Evolutionary conservation across 441 rosid species (phyloP).

Genomic region (Croton laevigatus): DNA sequence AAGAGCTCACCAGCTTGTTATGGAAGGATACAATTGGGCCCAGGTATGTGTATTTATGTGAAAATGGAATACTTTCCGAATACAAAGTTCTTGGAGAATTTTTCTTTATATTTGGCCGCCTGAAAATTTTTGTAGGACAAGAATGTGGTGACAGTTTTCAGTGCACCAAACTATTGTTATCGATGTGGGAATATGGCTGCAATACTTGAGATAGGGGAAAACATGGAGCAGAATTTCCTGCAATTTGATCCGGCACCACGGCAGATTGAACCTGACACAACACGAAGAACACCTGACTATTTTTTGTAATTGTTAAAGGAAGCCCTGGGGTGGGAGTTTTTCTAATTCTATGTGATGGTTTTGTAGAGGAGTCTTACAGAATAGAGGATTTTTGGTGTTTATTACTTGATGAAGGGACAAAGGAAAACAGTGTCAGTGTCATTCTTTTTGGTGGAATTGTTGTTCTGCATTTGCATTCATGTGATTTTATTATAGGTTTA

Average conservation of each 20-base stretch:
- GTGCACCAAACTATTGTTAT: constrained; percentile 98
- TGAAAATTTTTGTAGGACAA: constrained; percentile 54
- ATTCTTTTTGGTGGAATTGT: constrained; percentile 36
- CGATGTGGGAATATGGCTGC: constrained; percentile 99
- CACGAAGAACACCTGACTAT: constrained; percentile 97
- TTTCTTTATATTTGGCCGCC: background rate
- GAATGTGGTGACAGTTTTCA: constrained; percentile 95
- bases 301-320: constrained; percentile 61
- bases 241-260: constrained; percentile 99
- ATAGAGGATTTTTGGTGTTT: constrained; percentile 27
- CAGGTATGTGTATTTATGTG: constrained; percentile 39
- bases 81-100: background rate
- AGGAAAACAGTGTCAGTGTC: constrained; percentile 26
- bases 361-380: constrained; percentile 43
- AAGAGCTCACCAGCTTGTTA: constrained; percentile 69
- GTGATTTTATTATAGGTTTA: constrained; percentile 31
- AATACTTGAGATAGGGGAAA: constrained; percentile 94
- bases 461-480: constrained; percentile 24
- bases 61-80: background rate
- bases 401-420: constrained; percentile 26
- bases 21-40: constrained; percentile 75
- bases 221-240: constrained; percentile 97
- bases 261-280: constrained; percentile 92
- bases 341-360: constrained; percentile 33
- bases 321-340: constrained; percentile 18